Evolutionary conservation across 2,329 filamentous ascomycete genomes (phyloP).

Genomic region (Fusarium sp.): DNA sequence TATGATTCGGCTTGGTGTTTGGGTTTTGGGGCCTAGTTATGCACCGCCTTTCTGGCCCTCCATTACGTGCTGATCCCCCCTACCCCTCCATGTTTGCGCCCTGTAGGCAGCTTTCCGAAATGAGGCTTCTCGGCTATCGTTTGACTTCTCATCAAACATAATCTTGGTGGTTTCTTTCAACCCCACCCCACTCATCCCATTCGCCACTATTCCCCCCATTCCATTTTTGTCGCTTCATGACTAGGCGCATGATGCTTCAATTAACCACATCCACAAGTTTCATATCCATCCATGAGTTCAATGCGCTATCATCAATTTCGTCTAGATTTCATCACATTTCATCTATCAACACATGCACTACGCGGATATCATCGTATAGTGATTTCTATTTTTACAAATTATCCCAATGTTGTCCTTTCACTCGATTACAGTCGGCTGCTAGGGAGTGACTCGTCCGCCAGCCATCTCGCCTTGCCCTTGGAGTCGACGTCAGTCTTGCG

Average conservation of each 20-base stretch:
- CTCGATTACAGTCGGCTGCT: slow-evolving; percentile 54
- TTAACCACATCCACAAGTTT: slow-evolving; percentile 21
- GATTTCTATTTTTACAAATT: slow-evolving; percentile 50
- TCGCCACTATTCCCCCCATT: slow-evolving; percentile 29
- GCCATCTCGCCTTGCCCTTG: slow-evolving; percentile 62
- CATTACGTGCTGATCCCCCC: slow-evolving; percentile 23
- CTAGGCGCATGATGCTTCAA: slow-evolving; percentile 25
- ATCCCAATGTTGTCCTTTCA: slow-evolving; percentile 23
- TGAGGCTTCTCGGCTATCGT: slow-evolving; percentile 39
- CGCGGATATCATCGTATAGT: slow-evolving; percentile 35
- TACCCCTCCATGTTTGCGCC: slow-evolving; percentile 20
- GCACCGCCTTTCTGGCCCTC: slow-evolving; percentile 31
- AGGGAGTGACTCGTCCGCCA: slow-evolving; percentile 47
- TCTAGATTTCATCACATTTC: slow-evolving; percentile 38
- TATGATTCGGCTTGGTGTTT: slow-evolving; percentile 33
- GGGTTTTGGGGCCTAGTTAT: slow-evolving; percentile 2
- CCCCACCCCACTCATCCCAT: slow-evolving; percentile 38
- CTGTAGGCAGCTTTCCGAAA: slow-evolving; percentile 26
- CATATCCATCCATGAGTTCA: slow-evolving; percentile 17
- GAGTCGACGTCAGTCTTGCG: slow-evolving; percentile 71
- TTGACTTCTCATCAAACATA: slow-evolving; percentile 27
- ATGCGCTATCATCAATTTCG: slow-evolving; percentile 19
- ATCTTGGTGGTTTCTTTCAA: slow-evolving; percentile 45
- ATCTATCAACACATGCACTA: slow-evolving; percentile 48
- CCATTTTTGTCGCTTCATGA: slow-evolving; percentile 16